Base-by-base conservation (phyloP, 1,139 yeast genomes). In the Tardiomyces blankii region DNA sequence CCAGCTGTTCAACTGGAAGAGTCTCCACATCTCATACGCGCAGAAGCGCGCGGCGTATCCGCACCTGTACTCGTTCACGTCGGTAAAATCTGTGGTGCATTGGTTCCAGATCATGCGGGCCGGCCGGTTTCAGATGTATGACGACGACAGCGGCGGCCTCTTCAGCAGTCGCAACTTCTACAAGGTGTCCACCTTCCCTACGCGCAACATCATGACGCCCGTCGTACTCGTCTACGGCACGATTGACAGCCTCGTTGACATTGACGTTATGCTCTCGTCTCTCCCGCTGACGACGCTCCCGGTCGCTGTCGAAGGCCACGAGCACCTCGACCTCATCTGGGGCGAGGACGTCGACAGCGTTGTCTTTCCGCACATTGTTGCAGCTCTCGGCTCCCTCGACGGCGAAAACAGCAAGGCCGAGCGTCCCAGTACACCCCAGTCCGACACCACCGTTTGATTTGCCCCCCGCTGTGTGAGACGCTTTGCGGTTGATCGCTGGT, bases 61-160 rank as follows among this genome's bases (percentile, higher is more conserved):
- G 21, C 96, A 89, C 63, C 68, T 89, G 45, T 89, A 88, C 65
- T 84, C 95, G 1, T 84, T 94, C 23, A 87, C 97, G 0, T 81
- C 93, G 3, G 96, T 88, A 41, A 89, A 89, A 63, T 78, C 86
- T 21, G 91, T 87, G 43, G 96, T 88, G 33, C 97, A 89, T 65
- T 89, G 97, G 97, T 89, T 89, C 62, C 97, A 89, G 65, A 87
- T 89, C 47, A 83, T 89, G 51, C 71, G 84, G 42, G 72, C 85
- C n/a, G 78, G 78, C 40, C 76, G 78, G 45, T 88, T 89, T 62
- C 95, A 87, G 63, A 82, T 89, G 95, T 89, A 80, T 64, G 89
- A 82, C 57, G 95, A 86, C 50, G 69, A 65, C 44, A 52, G 54
- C n/a, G 45, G 50, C 27, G 49, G 51, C 13, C 45, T 46, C 3